Evolutionary conservation across 1,284 basidiomycete genomes (phyloP).

Genomic region (Fistulinella cinereoalba): DNA sequence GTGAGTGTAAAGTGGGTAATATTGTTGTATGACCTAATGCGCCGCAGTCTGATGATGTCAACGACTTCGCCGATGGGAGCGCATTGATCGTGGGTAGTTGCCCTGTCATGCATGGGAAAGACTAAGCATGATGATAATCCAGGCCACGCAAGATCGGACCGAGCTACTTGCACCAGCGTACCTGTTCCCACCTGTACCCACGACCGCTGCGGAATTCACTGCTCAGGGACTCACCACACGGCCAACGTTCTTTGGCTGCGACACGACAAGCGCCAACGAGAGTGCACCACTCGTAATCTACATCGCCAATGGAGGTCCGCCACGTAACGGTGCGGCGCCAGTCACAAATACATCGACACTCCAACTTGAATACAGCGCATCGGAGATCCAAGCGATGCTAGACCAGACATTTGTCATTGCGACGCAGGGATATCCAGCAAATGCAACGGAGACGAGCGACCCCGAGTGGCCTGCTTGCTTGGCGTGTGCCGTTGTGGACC

Average conservation of each 20-base stretch:
- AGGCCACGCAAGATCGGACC: constrained; percentile 42
- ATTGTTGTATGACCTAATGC: background rate
- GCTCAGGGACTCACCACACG: constrained; percentile 35
- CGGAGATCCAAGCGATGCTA: constrained; percentile 40
- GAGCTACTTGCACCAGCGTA: constrained; percentile 37
- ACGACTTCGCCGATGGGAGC: constrained; percentile 40
- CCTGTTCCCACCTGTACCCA: constrained; percentile 43
- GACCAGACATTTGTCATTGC: constrained; percentile 40
- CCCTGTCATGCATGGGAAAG: background rate
- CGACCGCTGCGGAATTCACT: constrained; percentile 29
- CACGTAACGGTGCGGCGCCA: constrained; percentile 36
- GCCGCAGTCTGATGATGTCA: constrained; percentile 28
- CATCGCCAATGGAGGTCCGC: constrained; percentile 44
- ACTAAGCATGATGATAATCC: background rate
- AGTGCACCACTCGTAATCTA: constrained; percentile 39
- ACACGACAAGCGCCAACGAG: constrained; percentile 16
- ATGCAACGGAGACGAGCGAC: constrained; percentile 24
- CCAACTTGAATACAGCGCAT: constrained; percentile 32
- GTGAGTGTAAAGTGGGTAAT: constrained; percentile 22
- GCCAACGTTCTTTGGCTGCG: constrained; percentile 49
- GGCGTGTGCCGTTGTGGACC: constrained; percentile 45
- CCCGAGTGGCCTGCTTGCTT: constrained; percentile 44
- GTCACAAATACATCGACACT: constrained; percentile 42
- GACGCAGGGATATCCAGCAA: constrained; percentile 38
- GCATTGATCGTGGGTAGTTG: constrained; percentile 40